Conservation (phyloP, 805 yeast species). For the Cyberlindnera euphorbiiphila region DNA sequence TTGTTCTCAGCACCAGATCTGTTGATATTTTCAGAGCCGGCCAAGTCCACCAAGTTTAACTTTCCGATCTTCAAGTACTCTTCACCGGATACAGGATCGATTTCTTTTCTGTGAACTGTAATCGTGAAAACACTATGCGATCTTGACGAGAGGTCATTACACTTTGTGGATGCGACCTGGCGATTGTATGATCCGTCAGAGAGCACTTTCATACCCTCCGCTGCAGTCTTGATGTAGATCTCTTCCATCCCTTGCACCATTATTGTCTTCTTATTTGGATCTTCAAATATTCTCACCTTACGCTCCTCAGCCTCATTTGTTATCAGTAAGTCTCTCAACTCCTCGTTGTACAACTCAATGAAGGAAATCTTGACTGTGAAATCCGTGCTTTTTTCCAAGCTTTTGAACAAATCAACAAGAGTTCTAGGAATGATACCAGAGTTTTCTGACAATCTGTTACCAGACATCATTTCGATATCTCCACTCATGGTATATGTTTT, state of each 20-base stretch:
- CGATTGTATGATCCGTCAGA: slow-evolving; percentile 58
- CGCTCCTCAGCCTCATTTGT: slow-evolving; percentile 38
- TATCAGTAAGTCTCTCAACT: slow-evolving; percentile 59
- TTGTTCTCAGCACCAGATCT: slow-evolving; percentile 80
- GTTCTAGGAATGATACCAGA: slow-evolving; percentile 67
- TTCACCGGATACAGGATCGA: slow-evolving; percentile 44
- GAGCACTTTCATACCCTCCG: slow-evolving; percentile 49
- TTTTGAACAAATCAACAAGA: slow-evolving; percentile 49
- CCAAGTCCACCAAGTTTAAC: slow-evolving; percentile 85
- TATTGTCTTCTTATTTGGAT: slow-evolving; percentile 40
- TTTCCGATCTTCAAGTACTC: slow-evolving; percentile 55
- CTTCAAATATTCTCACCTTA: slow-evolving; percentile 49
- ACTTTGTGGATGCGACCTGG: slow-evolving; percentile 72
- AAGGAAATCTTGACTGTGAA: slow-evolving; percentile 67
- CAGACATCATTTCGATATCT: slow-evolving; percentile 46
- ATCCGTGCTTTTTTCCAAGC: slow-evolving; percentile 43
- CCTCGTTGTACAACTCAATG: slow-evolving; percentile 81
- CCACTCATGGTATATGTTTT: slow-evolving; percentile 77
- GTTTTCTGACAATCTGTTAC: slow-evolving; percentile 35
- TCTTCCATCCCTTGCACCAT: slow-evolving; percentile 57
- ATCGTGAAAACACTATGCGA: slow-evolving; percentile 79
- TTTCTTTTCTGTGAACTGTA: slow-evolving; percentile 51
- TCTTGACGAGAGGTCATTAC: slow-evolving; percentile 73
- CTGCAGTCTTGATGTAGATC: slow-evolving; percentile 43
- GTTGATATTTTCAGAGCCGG: slow-evolving; percentile 85